These are phyloP conservation scores for Exobasidium rhododendri DNA, from an alignment of 1,284 basidiomycete genomes.

Conservation along the genomic window DNA sequence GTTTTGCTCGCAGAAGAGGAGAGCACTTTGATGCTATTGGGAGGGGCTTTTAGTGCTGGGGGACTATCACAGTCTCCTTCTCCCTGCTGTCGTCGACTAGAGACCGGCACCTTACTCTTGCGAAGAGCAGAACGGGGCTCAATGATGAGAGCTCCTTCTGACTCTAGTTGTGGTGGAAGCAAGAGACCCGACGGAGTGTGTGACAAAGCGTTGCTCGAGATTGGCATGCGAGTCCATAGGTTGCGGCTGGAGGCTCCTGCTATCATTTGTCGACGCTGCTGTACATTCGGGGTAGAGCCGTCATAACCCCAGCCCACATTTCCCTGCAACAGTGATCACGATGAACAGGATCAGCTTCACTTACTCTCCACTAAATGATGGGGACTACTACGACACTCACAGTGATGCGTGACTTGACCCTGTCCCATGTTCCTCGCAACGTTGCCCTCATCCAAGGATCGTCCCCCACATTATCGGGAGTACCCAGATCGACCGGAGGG, in stretches of 20 bases:
- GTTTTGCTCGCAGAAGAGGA: slow-evolving; percentile 56
- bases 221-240: not conserved
- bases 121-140: too few relatives aligned
- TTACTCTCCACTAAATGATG: too few relatives aligned
- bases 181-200: slow-evolving; percentile 5
- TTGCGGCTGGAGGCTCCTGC: not conserved
- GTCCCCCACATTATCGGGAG: too few relatives aligned
- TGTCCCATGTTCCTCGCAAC: slow-evolving; percentile 12
- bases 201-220: not conserved
- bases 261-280: not conserved
- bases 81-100: not conserved
- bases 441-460: not conserved
- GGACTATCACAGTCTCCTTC: slow-evolving; percentile 59
- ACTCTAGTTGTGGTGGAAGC: slow-evolving; percentile 1
- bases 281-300: slow-evolving; percentile 63
- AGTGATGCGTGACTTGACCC: slow-evolving; percentile 15
- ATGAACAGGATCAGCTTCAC: not conserved
- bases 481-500: too few relatives aligned
- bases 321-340: not conserved
- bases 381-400: slow-evolving; percentile 6
- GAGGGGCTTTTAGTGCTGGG: slow-evolving; percentile 57
- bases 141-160: not conserved
- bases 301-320: slow-evolving; percentile 69
- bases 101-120: too few relatives aligned
- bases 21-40: slow-evolving; percentile 1